Base-by-base conservation (phyloP, 176 grass and related monocot genomes). In the Ensete glaucum region DNA sequence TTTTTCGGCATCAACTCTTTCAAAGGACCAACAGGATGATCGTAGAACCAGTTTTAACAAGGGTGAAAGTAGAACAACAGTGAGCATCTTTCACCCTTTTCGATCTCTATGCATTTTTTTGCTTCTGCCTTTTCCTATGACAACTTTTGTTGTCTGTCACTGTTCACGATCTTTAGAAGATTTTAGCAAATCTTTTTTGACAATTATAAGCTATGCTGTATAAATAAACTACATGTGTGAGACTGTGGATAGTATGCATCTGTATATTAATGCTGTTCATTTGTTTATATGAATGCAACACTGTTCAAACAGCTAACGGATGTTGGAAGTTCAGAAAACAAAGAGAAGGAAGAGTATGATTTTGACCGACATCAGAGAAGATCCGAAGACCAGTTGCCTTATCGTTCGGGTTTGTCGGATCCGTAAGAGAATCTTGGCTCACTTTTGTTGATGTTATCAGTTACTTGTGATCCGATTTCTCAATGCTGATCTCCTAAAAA, bases 1-100 rank as follows among this genome's bases (percentile, higher is more conserved):
- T 71, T 86, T 81, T 80, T 83, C 86, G 8, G 71, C 74, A 0
- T 82, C 86, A 8, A 79, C 88, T 19, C 65, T 92, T 5, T 84
- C 83, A 5, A 79, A 83, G 27, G 81, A 85, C 67, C 78, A 82
- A 22, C 25, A 50, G 14, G 60, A 76, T 10, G 56, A 76, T 57
- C 71, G 73, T 11, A 79, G 81, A 65, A 69, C 67, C 9, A 68
- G 53, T 2, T 72, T 66, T 0, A 27, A 82, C 1, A 92, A 85
- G 83, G 89, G 70, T 26, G 85, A 88, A 11, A 82, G 86, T 74
- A 83, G 78, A 43, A 64, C 78, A 52, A 80, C 83, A 17, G 85
- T 85, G 72, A 53, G 83, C 53, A 64, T 88, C 11, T 80, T 88
- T 22, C 64, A 77, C 57, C 57, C 4, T 20, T n/a, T 49, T 76